A percentile compares a stretch with the other conserved stretches of the same genome.
phyloP scores from a whole-genome alignment of 2,329 filamentous ascomycete genomes.

The Phialophora chinensis region DNA sequence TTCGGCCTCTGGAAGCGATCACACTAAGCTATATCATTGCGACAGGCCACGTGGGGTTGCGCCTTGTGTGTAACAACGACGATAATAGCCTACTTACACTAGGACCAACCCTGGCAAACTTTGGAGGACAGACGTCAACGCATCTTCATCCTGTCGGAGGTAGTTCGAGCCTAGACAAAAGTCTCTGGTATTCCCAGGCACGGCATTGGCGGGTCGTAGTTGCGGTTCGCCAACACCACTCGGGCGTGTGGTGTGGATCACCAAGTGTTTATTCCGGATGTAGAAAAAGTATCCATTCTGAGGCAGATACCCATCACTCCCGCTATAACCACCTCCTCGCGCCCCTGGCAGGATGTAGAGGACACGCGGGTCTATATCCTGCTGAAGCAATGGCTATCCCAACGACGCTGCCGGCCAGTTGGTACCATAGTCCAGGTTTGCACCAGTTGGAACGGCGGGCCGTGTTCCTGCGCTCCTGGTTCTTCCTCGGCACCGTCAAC shows the following conservation, averaged over 20 bases:
- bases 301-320: neutral
- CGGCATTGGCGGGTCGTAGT: neutral
- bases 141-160: neutral
- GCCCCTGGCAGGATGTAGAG: neutral
- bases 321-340: neutral
- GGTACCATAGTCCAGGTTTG: neutral
- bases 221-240: neutral
- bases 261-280: neutral
- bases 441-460: constrained; percentile 1
- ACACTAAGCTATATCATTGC: neutral
- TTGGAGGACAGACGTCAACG: neutral
- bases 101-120: neutral
- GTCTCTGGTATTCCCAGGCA: neutral
- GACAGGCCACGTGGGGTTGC: neutral
- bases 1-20: neutral
- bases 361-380: neutral
- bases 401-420: neutral
- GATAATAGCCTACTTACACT: neutral
- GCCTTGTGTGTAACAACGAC: neutral
- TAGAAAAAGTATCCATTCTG: constrained; percentile 1
- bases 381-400: neutral
- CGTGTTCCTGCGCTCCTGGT: neutral
- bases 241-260: neutral
- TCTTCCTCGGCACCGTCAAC: constrained; percentile 18
- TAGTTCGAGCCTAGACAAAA: neutral